Base-by-base conservation (phyloP, 2,329 filamentous ascomycete species). In the Colletotrichum salicis region DNA sequence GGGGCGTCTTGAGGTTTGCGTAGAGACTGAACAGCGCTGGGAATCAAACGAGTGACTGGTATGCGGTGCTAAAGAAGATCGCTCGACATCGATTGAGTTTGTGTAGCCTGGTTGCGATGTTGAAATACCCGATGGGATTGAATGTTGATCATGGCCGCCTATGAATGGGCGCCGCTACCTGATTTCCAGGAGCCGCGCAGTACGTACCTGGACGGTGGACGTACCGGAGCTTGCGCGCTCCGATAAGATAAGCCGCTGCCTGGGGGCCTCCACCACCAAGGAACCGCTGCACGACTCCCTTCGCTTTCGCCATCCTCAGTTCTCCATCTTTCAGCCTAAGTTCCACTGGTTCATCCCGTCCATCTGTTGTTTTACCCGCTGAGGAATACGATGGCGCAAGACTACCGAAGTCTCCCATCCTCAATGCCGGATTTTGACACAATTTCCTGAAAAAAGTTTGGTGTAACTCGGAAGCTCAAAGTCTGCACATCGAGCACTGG, bases 161-260 rank as follows among this genome's bases (percentile, higher is more conserved):
- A 2, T 41, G 37, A 15, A 48, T 48, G 19, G 41, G 41, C 41
- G 41, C 29, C 22, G 41, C 33, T 45, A 48, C 24, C 24, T 54
- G 61, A 56, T 61, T 61, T 60, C 62, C 27, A 35, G 56, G 56
- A 60, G 48, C 56, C 56, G 48, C 56, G 56, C 45, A 29, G 63
- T 61, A 70, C 67, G 62, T 70, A 70, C 55, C 67, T 31, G n/a
- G 48, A 35, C 6, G 24, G n/a, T 19, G 37, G 37, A 15, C 8
- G 41, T 37, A 13, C 10, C 10, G 27, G 13, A 67, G 57, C 31
- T 57, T 54, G 45, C 35, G 15, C 19, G 1, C 3, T 6, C n/a
- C 10, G 67, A 70, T 70, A 70, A 70, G 67, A 70, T 70, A 70
- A 61, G 62, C 19, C 37, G 13, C 27, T 41, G 29, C 41, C 41